Base-by-base conservation (phyloP, 305 asterid species). In the Galium porrigens region DNA sequence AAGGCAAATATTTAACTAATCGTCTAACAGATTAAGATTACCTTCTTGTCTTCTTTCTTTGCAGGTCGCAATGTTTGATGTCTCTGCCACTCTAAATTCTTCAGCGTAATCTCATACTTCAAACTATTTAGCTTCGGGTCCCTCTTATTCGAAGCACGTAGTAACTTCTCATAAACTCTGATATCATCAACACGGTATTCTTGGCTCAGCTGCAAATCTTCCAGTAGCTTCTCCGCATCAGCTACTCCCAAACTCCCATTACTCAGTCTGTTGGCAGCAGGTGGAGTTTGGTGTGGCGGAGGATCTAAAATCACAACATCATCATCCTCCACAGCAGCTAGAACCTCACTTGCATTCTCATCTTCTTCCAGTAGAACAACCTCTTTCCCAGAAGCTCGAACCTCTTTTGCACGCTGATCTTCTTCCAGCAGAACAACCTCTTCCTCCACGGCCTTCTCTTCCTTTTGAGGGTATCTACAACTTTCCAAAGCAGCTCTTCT, bases 31-130 rank as follows among this genome's bases (percentile, higher is more conserved):
- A 29, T 64, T 73, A 37, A 57, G 7, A 29, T 64, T 72, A 80
- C 88, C 84, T 78, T 75, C 68, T 81, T 44, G 51, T 39, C 77
- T 33, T 68, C 73, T 76, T 76, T 82, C 82, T 80, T 79, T 20
- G 14, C 74, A 53, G 86, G 77, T 71, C 83, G 72, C 52, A 58
- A 60, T 61, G 74, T 58, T 18, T 72, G 73, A 51, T 65, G 60
- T 25, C 44, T 3, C 65, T 67, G 66, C 55, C 10, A 12, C 36
- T 34, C 66, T 72, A 56, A 76, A 77, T 80, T 79, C 10, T 22
- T 0, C 3, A 75, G 4, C 42, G 72, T 80, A 66, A 90, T 87
- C 68, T 70, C 61, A 73, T 65, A 65, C 5, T 36, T 27, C 65
- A 83, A 15, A 39, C 29, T 7, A 9, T 51, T 55, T 71, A 85